Evolutionary conservation across 2,329 filamentous ascomycete species (phyloP), one percentile per base, ranked within the genome.

Genomic region (Ceratocystis alfenasii): DNA sequence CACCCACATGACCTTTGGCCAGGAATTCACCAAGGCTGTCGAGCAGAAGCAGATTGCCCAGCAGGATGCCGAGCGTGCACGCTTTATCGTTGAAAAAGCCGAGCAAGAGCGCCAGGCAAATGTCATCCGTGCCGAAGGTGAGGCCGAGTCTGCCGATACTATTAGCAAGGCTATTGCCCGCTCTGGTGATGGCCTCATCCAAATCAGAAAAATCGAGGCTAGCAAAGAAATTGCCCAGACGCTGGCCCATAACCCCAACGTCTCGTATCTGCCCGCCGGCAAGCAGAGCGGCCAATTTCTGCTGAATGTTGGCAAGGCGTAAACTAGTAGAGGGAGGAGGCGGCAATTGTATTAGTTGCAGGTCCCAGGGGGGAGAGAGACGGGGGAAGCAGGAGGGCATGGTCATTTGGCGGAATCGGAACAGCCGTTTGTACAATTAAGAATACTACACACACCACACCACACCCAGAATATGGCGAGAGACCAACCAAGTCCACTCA

Each of bases 21-120:
- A 93, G 77, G 94, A 99, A 78, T 99, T 99, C 82, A 99, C 94
- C 68, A 89, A 90, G 77, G 94, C 94, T 70, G 94, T 99, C 73
- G 94, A 99, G 81, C 94, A 99, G 85, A 99, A 99, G 86, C 94
- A 99, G 82, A 99, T 99, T 76, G 94, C 94, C 66, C 94, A 99
- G 80, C 94, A 99, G 79, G 94, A 99, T 75, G 94, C 94, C 69
- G 94, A 99, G 83, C 85, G 94, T 70, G 94, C 94, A 62, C 85
- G 94, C 70, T 99, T 99, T 81, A 95, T 99, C 71, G 94, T 99
- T 75, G 94, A 99, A 83, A 90, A 90, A 76, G 94, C 94, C 68
- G 94, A 99, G 83, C 94, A 99, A 81, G 94, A 99, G 81, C 84
- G 94, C 73, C 94, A 99, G 80, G 94, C 94, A 72, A 97, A 94